A percentile compares a stretch with the other conserved stretches of the same genome.
Evolutionary conservation across 805 yeast species (phyloP).

Genomic region (Candida broadrunensis): DNA sequence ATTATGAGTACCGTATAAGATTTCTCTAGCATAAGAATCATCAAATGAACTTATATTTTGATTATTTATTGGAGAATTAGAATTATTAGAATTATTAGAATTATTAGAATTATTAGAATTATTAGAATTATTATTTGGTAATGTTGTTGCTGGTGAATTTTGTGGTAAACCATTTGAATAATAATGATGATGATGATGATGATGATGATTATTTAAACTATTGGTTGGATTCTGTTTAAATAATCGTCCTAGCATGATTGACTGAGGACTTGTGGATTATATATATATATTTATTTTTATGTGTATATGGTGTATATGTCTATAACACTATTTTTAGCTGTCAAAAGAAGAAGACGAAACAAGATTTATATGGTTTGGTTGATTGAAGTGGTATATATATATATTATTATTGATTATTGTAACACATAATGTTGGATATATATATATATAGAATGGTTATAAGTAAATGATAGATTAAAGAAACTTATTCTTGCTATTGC

Average conservation of each 20-base stretch:
- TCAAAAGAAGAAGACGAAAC: too few relatives aligned
- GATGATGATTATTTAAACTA: constrained; percentile 1
- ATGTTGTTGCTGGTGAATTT: constrained; percentile 1
- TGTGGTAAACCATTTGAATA: neutral
- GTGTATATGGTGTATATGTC: too few relatives aligned
- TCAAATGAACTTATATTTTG: constrained; percentile 28
- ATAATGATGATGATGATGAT: constrained; percentile 4
- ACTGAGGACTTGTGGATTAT: neutral
- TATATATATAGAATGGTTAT: too few relatives aligned
- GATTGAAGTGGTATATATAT: too few relatives aligned
- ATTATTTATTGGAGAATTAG: neutral
- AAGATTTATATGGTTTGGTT: too few relatives aligned
- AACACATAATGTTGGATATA: too few relatives aligned
- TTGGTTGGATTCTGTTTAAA: constrained; percentile 23
- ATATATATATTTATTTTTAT: too few relatives aligned
- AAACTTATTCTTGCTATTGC: too few relatives aligned
- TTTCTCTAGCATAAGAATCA: constrained; percentile 43
- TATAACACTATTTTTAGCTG: too few relatives aligned
- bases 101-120: neutral
- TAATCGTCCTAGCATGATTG: constrained; percentile 32
- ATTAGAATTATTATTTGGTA: neutral
- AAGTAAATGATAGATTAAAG: too few relatives aligned
- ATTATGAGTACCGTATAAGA: constrained; percentile 43
- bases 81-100: constrained; percentile 4
- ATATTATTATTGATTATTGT: too few relatives aligned